Base-by-base conservation (phyloP, 140 eudicot species). In the Erigeron philadelphicus region DNA sequence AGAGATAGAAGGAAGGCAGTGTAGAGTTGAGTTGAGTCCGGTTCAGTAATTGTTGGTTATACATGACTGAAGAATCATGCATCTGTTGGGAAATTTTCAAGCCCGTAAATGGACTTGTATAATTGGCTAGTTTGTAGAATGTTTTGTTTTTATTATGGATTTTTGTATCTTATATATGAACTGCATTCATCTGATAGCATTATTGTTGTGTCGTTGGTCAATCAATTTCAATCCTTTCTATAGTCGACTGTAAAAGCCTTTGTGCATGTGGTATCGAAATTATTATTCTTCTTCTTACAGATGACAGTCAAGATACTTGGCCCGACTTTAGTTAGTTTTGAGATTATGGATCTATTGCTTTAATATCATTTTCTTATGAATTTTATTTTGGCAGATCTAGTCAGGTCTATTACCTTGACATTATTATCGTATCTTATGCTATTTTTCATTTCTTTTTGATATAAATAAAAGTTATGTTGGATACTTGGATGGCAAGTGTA, bases 131-230 rank as follows among this genome's bases (percentile, higher is more conserved):
- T 65, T 76, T 18, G 56, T 79, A 73, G 72, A 42, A 69, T 73
- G 9, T 64, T 52, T 45, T 54, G 48, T 64, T 53, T 53, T 23
- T 74, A 44, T 70, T 46, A 48, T 65, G 65, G 49, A 38, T 64
- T 68, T 73, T 72, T 74, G 79, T 68, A 78, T 78, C 70, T 72
- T 72, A 58, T 77, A 78, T 72, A 44, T 76, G 80, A 68, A 75
- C 70, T 68, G 75, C 70, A 76, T 68, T 76, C 44, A 52, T 60
- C 59, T 68, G 38, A 75, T 75, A 60, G 56, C 49, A 21, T 59
- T 67, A 52, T 68, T 75, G 70, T 68, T 68, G 64, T 75, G 65
- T 48, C 60, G 70, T 72, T 72, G 61, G 48, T 53, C 61, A 17
- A 63, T 40, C 41, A 63, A 61, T 48, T 18, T 7, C 40, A 64